Evolutionary conservation across 257 asterid species (phyloP), one percentile per base, ranked within the genome.

Genomic region (Scutellaria baicalensis): DNA sequence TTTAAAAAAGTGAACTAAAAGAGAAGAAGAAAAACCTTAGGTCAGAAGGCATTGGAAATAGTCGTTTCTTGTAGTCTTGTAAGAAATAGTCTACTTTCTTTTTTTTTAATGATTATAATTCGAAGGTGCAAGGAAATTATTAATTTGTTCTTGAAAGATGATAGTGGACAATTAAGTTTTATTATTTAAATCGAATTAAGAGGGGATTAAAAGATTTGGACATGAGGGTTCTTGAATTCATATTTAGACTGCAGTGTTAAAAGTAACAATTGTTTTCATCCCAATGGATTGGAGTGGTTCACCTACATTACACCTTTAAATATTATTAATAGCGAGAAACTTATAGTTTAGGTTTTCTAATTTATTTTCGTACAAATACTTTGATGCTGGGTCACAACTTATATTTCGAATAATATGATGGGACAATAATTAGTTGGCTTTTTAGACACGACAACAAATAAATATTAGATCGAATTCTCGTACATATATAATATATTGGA

Each of bases 261-360:
- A 75, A 55, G 38, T 65, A 35, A 16, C 40, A 11, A 23, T 57
- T 55, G 9, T 52, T 44, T 8, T 51, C 45, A 38, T 39, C 20
- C 66, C 9, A 60, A 64, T 9, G 6, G 36, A 21, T 70, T 64
- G 39, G 72, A 69, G 86, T 79, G 76, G 88, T 81, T 83, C 66
- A 84, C 85, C 90, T 76, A 87, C 84, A 71, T 64, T 59, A 42
- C 14, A 39, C 62, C 65, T 49, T 49, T 11, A 64, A 20, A 56
- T 12, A 59, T 43, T 60, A 44, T 12, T 47, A 73, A 59, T n/a
- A 42, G 40, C 16, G 20, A 49, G 68, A 52, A 35, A 35, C 7
- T 48, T 65, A 14, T 31, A 70, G 3, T 36, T 12, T 35, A 42
- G 21, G 16, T 42, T 42, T 36, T 52, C 43, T 27, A 56, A n/a